Conservation (phyloP, 495 filamentous ascomycete genomes). For the Melanomma pulvis-pyrius region DNA sequence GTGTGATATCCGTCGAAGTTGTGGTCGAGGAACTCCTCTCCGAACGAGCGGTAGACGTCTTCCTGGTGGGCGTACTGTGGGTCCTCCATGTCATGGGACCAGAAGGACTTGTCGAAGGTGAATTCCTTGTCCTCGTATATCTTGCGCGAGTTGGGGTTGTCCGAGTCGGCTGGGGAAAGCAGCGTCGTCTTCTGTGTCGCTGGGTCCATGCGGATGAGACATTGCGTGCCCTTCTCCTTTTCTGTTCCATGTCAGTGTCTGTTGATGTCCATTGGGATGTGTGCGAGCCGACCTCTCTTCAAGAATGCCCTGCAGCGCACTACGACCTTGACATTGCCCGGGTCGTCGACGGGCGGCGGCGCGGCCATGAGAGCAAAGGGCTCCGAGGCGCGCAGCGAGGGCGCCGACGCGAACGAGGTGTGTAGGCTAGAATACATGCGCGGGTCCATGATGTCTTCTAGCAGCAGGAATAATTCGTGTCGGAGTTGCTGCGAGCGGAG, state of each 20-base stretch:
- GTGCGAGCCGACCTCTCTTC: constrained; percentile 67
- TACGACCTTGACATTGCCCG: constrained; percentile 89
- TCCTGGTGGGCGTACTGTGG: constrained; percentile 82
- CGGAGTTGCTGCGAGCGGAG: constrained; percentile 50
- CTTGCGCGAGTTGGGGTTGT: constrained; percentile 72
- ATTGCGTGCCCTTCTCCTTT: constrained; percentile 74
- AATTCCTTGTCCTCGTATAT: constrained; percentile 85
- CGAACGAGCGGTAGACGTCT: constrained; percentile 90
- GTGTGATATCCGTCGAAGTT: constrained; percentile 99
- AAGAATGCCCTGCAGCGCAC: constrained; percentile 90
- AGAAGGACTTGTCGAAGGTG: constrained; percentile 97
- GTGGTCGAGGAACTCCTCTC: constrained; percentile 97
- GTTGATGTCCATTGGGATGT: neutral
- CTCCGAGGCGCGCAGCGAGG: constrained; percentile 44
- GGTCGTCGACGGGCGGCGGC: constrained; percentile 46
- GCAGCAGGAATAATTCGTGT: constrained; percentile 30
- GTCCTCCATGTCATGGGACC: constrained; percentile 79
- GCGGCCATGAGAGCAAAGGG: constrained; percentile 33
- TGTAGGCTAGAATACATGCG: constrained; percentile 56
- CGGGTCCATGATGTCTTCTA: constrained; percentile 61
- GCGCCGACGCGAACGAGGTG: constrained; percentile 59
- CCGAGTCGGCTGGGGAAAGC: constrained; percentile 65
- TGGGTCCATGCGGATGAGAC: constrained; percentile 89
- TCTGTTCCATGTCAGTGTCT: constrained; percentile 55
- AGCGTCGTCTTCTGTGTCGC: constrained; percentile 78